Evolutionary conservation across 148 eudicot species (phyloP), one percentile per base, ranked within the genome.

Genomic region (Fagopyrum tataricum): DNA sequence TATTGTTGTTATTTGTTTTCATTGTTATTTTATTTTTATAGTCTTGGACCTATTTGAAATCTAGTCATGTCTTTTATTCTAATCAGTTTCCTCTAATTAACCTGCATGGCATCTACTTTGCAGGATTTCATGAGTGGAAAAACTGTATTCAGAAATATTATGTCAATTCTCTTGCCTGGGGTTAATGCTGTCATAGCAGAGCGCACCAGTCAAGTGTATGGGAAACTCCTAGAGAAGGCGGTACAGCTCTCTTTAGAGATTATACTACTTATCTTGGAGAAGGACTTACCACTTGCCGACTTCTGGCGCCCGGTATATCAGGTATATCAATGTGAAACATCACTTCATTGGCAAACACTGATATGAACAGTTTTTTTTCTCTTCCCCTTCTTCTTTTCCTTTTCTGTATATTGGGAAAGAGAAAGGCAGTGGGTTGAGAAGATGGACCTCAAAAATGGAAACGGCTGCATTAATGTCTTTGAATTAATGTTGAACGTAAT

Each of bases 111-210:
- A 42, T 70, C 44, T 66, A 66, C 20, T 37, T 4, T 44, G 80
- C 92, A 96, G 99, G 99, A 96, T 79, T 92, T 96, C 75, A 96
- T 96, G 99, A 96, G 97, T 76, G 99, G 99, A 48, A 96, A 87
- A 85, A 84, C 90, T 56, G 84, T 87, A 49, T 96, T 88, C 51
- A 88, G 97, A 75, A 96, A 96, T 79, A 82, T 96, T 58, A 87
- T 96, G 94, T 79, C 88, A 75, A 96, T 92, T 81, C 91, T 92
- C 69, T 81, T 85, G 68, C 92, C 90, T 14, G 99, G 99, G 43
- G 97, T 92, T 47, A 90, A 90, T 78, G 78, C 81, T 81, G 59
- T 92, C 73, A 92, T 87, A 51, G 71, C 82, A 69, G 97, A 96
- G 77, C 90, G 97, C 18, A 90, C 90, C 20, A 84, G 82, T 84